Percentiles rank a stretch among this genome's conserved stretches.
Evolutionary conservation across 1,284 basidiomycete species (phyloP).

Genomic region (Rhodotorula sp.): DNA sequence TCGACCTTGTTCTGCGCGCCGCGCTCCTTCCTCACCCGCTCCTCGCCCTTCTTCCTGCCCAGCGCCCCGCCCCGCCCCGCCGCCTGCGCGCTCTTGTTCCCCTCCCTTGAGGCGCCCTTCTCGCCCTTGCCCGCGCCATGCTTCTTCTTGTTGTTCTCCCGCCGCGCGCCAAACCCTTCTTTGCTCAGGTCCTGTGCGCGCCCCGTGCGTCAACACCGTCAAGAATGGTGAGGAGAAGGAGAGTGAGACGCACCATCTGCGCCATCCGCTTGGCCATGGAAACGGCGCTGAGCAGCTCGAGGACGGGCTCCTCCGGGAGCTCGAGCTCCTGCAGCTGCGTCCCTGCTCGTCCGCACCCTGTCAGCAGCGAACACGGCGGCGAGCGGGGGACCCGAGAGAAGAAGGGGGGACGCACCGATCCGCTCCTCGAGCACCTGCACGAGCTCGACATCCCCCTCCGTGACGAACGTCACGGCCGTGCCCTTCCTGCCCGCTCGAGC

Average conservation of each 20-base stretch:
- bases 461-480: slow-evolving; percentile 89
- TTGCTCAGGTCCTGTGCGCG: slow-evolving; percentile 77
- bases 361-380: neutral
- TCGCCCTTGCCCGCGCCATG: neutral
- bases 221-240: neutral
- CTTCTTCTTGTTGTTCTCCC: slow-evolving; percentile 75
- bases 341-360: slow-evolving; percentile 54
- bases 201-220: neutral
- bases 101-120: neutral
- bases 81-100: slow-evolving; percentile 4
- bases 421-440: slow-evolving; percentile 81
- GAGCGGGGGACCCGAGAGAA: slow-evolving; percentile 10
- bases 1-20: neutral
- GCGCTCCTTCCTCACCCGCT: neutral
- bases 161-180: slow-evolving; percentile 83
- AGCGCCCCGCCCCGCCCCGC: slow-evolving; percentile 22
- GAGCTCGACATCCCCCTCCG: slow-evolving; percentile 85
- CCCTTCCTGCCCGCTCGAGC: slow-evolving; percentile 90
- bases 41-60: slow-evolving; percentile 1
- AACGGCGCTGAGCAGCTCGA: slow-evolving; percentile 84
- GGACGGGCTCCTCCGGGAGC: slow-evolving; percentile 76
- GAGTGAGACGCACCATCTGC: slow-evolving; percentile 70
- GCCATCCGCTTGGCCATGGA: slow-evolving; percentile 90
- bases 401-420: slow-evolving; percentile 63
- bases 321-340: slow-evolving; percentile 72